Evolutionary conservation across 805 yeast species (phyloP).

Genomic region (Ogataea methylovora): DNA sequence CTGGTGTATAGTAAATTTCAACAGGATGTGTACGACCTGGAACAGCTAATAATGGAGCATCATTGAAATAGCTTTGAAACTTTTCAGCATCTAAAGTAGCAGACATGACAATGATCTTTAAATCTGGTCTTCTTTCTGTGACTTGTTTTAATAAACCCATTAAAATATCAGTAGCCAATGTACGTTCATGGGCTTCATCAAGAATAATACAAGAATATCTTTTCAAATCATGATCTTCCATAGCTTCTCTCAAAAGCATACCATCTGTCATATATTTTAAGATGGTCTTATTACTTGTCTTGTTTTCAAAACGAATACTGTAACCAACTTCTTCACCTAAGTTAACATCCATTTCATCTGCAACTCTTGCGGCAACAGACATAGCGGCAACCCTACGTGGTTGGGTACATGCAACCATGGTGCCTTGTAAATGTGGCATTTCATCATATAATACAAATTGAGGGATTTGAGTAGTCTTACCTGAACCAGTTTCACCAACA

Average conservation of each 20-base stretch:
- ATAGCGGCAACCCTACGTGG: slow-evolving; percentile 99
- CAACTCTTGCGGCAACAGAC: slow-evolving; percentile 97
- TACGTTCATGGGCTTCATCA: slow-evolving; percentile 98
- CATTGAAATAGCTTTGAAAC: slow-evolving; percentile 81
- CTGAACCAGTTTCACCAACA: slow-evolving; percentile 99
- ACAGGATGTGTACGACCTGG: slow-evolving; percentile 99
- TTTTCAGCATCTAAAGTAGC: slow-evolving; percentile 97
- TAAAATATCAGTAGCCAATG: slow-evolving; percentile 90
- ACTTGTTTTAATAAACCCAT: slow-evolving; percentile 92
- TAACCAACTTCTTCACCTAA: slow-evolving; percentile 95
- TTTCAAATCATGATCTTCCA: slow-evolving; percentile 83
- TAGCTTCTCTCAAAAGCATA: slow-evolving; percentile 94
- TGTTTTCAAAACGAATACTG: slow-evolving; percentile 89
- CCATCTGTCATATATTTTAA: slow-evolving; percentile 98
- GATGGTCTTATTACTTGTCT: slow-evolving; percentile 70
- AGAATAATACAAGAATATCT: slow-evolving; percentile 84
- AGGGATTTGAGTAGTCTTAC: slow-evolving; percentile 97
- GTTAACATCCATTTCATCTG: slow-evolving; percentile 92
- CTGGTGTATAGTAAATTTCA: slow-evolving; percentile 94
- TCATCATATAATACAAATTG: slow-evolving; percentile 92
- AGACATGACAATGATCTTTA: slow-evolving; percentile 92
- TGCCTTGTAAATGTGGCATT: slow-evolving; percentile 77
- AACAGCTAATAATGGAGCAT: slow-evolving; percentile 91
- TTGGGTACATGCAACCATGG: slow-evolving; percentile 90
- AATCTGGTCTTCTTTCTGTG: slow-evolving; percentile 70